phyloP scores from a whole-genome alignment of 345 rosid genomes.

The Streptanthus diversifolius region DNA sequence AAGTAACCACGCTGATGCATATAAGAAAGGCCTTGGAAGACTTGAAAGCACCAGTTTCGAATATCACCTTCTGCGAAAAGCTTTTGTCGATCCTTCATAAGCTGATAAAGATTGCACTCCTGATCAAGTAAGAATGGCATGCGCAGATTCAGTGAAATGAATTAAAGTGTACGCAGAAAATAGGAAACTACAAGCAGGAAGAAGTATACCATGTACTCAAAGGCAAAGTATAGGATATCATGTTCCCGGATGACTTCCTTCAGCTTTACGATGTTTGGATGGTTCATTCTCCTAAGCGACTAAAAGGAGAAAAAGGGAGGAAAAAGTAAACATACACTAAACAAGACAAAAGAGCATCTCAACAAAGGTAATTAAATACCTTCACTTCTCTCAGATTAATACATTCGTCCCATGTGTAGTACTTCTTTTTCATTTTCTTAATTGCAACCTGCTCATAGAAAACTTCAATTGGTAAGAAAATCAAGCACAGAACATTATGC shows the following conservation, averaged over 20 bases:
- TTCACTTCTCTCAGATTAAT: conserved; percentile 91
- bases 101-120: conserved; percentile 95
- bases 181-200: conserved; percentile 1
- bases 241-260: conserved; percentile 94
- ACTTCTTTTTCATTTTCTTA: conserved; percentile 96
- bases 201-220: conserved; percentile 84
- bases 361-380: conserved; percentile 40
- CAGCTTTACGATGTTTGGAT: conserved; percentile 92
- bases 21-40: conserved; percentile 90
- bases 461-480: neutral
- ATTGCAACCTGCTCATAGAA: conserved; percentile 69
- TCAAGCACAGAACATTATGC: neutral
- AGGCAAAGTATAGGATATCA: conserved; percentile 80
- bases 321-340: neutral
- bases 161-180: neutral
- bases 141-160: neutral
- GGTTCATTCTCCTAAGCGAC: conserved; percentile 88
- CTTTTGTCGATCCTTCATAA: conserved; percentile 79
- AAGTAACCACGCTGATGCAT: conserved; percentile 96
- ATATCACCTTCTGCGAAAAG: conserved; percentile 72
- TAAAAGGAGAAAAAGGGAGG: conserved; percentile 23
- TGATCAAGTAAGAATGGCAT: conserved; percentile 32
- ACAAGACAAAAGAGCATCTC: neutral
- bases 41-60: conserved; percentile 95
- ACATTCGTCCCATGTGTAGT: conserved; percentile 93